Evolutionary conservation across 192 early-diverging fungal genomes (phyloP).

Genomic region (Linnemannia elongata): DNA sequence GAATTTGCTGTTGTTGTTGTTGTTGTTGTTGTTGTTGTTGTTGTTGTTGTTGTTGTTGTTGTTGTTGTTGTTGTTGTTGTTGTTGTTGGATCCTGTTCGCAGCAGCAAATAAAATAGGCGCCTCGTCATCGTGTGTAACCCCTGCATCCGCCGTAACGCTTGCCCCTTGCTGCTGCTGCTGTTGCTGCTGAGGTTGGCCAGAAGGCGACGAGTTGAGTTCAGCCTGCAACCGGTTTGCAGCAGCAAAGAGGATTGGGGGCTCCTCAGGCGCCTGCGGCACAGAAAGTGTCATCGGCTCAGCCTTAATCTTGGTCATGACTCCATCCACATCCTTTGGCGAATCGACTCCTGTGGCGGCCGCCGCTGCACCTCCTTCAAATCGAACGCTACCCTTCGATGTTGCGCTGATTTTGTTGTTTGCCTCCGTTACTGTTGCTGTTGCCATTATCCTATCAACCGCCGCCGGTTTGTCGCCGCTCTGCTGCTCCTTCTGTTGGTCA

Average conservation of each 20-base stretch:
- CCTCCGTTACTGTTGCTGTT: background rate
- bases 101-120: conserved; percentile 38
- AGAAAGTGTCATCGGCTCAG: background rate
- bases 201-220: background rate
- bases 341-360: background rate
- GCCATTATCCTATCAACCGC: background rate
- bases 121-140: conserved; percentile 3
- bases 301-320: background rate
- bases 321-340: background rate
- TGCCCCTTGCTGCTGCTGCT: background rate
- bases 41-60: background rate
- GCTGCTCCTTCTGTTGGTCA: background rate
- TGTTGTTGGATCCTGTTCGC: conserved; percentile 27
- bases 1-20: conserved; percentile 1
- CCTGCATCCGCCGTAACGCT: background rate
- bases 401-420: background rate
- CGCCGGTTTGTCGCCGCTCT: background rate
- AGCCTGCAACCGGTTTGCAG: conserved; percentile 20
- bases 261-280: conserved; percentile 2
- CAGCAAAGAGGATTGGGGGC: conserved; percentile 32
- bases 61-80: conserved; percentile 33
- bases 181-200: background rate
- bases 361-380: background rate
- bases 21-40: background rate
- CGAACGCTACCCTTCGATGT: background rate